Base-by-base conservation (phyloP, 1,139 yeast genomes). In the Yamadazyma jaroonii region DNA sequence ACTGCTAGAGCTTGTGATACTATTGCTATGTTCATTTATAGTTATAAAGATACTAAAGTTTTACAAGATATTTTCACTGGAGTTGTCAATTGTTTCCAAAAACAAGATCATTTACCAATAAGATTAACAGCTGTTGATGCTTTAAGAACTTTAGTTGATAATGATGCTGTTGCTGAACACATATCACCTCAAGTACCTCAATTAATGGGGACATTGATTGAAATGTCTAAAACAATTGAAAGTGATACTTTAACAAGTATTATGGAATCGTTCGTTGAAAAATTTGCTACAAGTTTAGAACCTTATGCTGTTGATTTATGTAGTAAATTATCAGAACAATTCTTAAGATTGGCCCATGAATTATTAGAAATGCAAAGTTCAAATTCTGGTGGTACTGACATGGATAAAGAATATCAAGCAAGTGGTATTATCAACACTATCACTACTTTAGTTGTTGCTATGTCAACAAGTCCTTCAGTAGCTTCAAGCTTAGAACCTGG, bases 1-100 rank as follows among this genome's bases (percentile, higher is more conserved):
- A 70, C 77, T 28, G 78, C 80, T 2, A 62, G 81, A 50, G 79
- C 81, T 13, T 74, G 80, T 54, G 81, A 75, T 47, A 72, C 79
- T 9, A 54, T 76, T 38, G 75, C 80, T 4, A 62, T 72, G 59
- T 70, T 73, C 40, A 62, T 65, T 46, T 56, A 57, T 35, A 57
- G 59, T 28, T 75, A 68, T 45, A 49, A 56, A 22, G 77, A 74
- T 44, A 54, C 57, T 36, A 54, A 61, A 31, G 62, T 72, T 3
- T 62, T 74, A 44, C 68, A 70, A 41, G 64, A 62, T 15, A 62
- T 75, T 20, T 75, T 70, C 55, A 67, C 67, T 39, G 74, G 67
- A 3, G 64, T 73, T 22, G 67, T 70, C 31, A 49, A 48, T 14
- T 72, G 77, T 48, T 74, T 74, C 56, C 62, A 58, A 44, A 59